Evolutionary conservation across 208 protist species (phyloP).

Genomic region (Endotrypanum monterogeii): DNA sequence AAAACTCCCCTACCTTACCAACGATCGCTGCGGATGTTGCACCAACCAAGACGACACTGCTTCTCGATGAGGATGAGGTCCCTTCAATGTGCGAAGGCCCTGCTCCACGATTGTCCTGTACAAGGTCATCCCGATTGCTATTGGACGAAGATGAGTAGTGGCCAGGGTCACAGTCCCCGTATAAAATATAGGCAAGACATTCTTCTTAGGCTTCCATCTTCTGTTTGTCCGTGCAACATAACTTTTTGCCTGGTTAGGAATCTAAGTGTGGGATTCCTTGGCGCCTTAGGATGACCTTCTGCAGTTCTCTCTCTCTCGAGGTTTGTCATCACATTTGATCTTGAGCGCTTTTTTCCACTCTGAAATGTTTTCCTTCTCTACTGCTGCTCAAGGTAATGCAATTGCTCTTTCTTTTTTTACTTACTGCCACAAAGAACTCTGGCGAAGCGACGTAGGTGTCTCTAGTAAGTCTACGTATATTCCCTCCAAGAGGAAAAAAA

Average conservation of each 20-base stretch:
- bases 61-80: conserved; percentile 25
- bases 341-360: too few relatives aligned
- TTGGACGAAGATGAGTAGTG: conserved; percentile 25
- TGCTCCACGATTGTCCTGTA: neutral
- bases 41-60: neutral
- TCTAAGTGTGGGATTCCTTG: neutral
- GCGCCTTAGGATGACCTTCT: too few relatives aligned
- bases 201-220: neutral
- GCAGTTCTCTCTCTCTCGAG: neutral
- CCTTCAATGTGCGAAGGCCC: neutral
- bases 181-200: neutral
- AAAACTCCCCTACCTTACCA: neutral
- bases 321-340: neutral
- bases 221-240: neutral
- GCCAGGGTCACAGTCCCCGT: neutral
- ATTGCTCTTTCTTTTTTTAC: neutral
- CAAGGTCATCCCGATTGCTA: conserved; percentile 1
- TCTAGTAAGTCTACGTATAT: too few relatives aligned
- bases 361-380: neutral
- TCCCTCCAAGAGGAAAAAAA: neutral
- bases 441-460: neutral
- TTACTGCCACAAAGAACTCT: neutral
- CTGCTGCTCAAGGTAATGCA: neutral
- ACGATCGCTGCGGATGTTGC: neutral
- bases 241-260: neutral